These are phyloP conservation scores for Athelia sp. DNA, from an alignment of 1,284 basidiomycete genomes.

Conservation along the genomic window DNA sequence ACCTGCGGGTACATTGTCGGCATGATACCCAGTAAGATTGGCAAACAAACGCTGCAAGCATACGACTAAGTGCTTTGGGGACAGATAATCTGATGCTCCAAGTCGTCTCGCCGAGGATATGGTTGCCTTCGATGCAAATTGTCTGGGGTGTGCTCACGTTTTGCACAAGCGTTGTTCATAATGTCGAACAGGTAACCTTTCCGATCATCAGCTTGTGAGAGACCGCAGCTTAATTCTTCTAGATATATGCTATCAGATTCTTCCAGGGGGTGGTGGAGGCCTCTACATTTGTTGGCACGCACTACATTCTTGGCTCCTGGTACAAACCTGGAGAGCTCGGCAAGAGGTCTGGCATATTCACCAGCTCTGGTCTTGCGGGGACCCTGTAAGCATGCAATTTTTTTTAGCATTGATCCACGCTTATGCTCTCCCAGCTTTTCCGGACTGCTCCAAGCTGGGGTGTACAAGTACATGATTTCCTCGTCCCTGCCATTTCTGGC, in stretches of 20 bases:
- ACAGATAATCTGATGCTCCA: slow-evolving; percentile 63
- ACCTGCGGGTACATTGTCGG: slow-evolving; percentile 69
- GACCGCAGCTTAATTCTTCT: slow-evolving; percentile 10
- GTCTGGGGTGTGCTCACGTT: slow-evolving; percentile 62
- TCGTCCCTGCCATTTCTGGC: background rate
- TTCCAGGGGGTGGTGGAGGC: slow-evolving; percentile 71
- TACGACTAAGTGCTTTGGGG: slow-evolving; percentile 3
- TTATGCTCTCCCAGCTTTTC: slow-evolving; percentile 47
- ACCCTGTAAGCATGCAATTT: slow-evolving; percentile 41
- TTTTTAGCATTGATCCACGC: background rate
- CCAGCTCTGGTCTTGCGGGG: slow-evolving; percentile 59
- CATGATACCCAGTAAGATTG: slow-evolving; percentile 58
- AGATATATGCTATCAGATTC: slow-evolving; percentile 72
- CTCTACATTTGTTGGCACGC: slow-evolving; percentile 70
- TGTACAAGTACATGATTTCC: slow-evolving; percentile 41
- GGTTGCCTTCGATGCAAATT: slow-evolving; percentile 63
- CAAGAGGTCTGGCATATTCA: slow-evolving; percentile 69
- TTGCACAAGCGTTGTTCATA: slow-evolving; percentile 52
- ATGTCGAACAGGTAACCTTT: slow-evolving; percentile 45
- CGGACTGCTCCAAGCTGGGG: slow-evolving; percentile 63
- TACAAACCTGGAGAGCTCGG: slow-evolving; percentile 66
- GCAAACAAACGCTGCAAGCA: background rate
- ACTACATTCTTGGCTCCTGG: slow-evolving; percentile 73
- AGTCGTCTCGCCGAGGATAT: slow-evolving; percentile 54
- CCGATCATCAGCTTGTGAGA: background rate